phyloP scores from a whole-genome alignment of 2,329 filamentous ascomycete genomes.

The Rutstroemia sp. region DNA sequence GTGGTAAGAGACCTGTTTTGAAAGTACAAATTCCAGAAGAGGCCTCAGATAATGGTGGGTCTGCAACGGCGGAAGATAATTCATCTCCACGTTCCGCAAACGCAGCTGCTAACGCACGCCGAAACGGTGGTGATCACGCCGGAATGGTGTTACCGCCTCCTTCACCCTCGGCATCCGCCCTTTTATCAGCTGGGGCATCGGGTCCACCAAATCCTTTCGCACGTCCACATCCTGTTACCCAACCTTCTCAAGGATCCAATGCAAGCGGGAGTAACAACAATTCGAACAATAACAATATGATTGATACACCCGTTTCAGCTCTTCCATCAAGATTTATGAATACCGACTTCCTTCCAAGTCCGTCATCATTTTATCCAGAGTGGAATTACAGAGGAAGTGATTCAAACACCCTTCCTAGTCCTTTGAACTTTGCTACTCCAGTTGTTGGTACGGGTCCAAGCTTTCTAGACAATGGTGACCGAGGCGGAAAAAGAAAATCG shows the following conservation, averaged over 20 bases:
- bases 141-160: slow-evolving; percentile 84
- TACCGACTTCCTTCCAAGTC: slow-evolving; percentile 80
- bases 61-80: slow-evolving; percentile 62
- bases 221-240: slow-evolving; percentile 66
- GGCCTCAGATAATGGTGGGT: slow-evolving; percentile 65
- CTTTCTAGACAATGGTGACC: slow-evolving; percentile 43
- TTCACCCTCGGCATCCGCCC: slow-evolving; percentile 70
- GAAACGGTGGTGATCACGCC: slow-evolving; percentile 22
- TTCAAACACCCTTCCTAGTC: slow-evolving; percentile 83
- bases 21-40: slow-evolving; percentile 96
- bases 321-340: slow-evolving; percentile 86
- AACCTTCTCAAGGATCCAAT: slow-evolving; percentile 30
- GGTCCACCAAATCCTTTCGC: slow-evolving; percentile 96
- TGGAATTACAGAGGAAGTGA: slow-evolving; percentile 71
- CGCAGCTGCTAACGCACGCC: slow-evolving; percentile 19
- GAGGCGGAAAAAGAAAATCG: slow-evolving; percentile 15
- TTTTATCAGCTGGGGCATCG: slow-evolving; percentile 83
- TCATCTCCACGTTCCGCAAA: slow-evolving; percentile 36
- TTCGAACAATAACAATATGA: slow-evolving; percentile 37
- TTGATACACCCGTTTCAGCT: slow-evolving; percentile 86
- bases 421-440: slow-evolving; percentile 87
- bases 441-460: slow-evolving; percentile 54
- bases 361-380: slow-evolving; percentile 86
- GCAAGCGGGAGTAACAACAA: slow-evolving; percentile 33
- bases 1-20: slow-evolving; percentile 69